Conservation (phyloP, 768 basidiomycete genomes). For the Cystobasidium tubakii region DNA sequence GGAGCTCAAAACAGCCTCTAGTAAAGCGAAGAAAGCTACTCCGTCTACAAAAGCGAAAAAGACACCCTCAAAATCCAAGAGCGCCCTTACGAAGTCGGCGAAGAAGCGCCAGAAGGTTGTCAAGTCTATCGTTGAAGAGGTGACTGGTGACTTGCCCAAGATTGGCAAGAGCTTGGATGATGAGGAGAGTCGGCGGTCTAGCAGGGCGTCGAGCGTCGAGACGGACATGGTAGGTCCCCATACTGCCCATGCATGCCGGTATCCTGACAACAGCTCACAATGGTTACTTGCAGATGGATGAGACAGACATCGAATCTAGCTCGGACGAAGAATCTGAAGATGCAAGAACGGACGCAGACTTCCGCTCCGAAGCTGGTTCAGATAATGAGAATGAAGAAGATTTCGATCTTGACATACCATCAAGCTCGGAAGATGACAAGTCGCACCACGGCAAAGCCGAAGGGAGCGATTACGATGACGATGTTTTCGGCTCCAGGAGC, state of each 20-base stretch:
- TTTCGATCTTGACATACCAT: conserved; percentile 2
- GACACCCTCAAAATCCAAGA: conserved; percentile 16
- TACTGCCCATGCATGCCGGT: not conserved
- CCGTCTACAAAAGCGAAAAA: not conserved
- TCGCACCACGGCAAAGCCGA: not conserved
- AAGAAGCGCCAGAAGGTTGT: conserved; percentile 9
- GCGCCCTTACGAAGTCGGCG: not conserved
- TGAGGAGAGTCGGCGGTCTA: conserved; percentile 7
- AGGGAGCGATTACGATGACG: conserved; percentile 26
- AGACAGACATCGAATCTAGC: not conserved
- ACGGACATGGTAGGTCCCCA: not conserved
- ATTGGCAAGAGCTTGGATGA: not conserved
- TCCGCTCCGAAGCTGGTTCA: conserved; percentile 4
- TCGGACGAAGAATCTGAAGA: conserved; percentile 18
- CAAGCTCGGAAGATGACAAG: conserved; percentile 12
- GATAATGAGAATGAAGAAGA: conserved; percentile 13
- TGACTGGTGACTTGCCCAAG: not conserved
- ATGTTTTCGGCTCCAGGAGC: conserved; percentile 18
- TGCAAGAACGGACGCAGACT: conserved; percentile 2
- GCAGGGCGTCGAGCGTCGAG: conserved; percentile 9
- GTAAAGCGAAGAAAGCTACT: conserved; percentile 3
- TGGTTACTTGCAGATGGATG: not conserved
- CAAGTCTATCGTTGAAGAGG: conserved; percentile 6
- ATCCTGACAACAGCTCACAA: not conserved
- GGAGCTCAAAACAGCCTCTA: conserved; percentile 33